These are phyloP conservation scores for Phialophora tarda DNA, from an alignment of 2,329 filamentous ascomycete genomes.

Conservation along the genomic window DNA sequence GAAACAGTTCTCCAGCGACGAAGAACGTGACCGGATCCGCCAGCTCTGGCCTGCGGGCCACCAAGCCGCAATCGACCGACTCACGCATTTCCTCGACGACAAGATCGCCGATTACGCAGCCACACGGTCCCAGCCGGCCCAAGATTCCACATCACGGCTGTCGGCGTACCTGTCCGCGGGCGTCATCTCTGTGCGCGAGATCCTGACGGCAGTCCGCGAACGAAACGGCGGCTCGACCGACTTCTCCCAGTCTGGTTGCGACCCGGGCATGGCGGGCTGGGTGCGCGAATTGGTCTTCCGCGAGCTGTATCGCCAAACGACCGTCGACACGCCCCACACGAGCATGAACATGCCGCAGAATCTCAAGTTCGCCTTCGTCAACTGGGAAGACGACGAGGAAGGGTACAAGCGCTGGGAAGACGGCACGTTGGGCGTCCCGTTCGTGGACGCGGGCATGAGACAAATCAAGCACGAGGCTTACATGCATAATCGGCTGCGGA, in stretches of 20 bases:
- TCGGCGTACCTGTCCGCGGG: constrained; percentile 46
- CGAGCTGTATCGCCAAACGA: constrained; percentile 58
- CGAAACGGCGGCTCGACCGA: constrained; percentile 51
- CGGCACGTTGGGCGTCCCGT: constrained; percentile 55
- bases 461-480: constrained; percentile 57
- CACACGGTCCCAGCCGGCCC: constrained; percentile 44
- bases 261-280: constrained; percentile 51
- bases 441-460: constrained; percentile 59
- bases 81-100: constrained; percentile 43
- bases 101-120: constrained; percentile 45
- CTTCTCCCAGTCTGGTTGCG: constrained; percentile 49
- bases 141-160: constrained; percentile 45
- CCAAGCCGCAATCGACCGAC: constrained; percentile 42
- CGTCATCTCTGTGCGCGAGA: constrained; percentile 54
- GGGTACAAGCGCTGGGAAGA: constrained; percentile 57
- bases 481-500: constrained; percentile 60
- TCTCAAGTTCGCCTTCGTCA: constrained; percentile 58
- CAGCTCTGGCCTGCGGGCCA: constrained; percentile 48
- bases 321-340: constrained; percentile 54
- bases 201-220: constrained; percentile 49
- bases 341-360: constrained; percentile 59
- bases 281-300: constrained; percentile 60
- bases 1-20: constrained; percentile 44
- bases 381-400: constrained; percentile 58
- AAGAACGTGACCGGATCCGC: constrained; percentile 45